Conservation (phyloP, 345 rosid species). For the Euclidium syriacum region DNA sequence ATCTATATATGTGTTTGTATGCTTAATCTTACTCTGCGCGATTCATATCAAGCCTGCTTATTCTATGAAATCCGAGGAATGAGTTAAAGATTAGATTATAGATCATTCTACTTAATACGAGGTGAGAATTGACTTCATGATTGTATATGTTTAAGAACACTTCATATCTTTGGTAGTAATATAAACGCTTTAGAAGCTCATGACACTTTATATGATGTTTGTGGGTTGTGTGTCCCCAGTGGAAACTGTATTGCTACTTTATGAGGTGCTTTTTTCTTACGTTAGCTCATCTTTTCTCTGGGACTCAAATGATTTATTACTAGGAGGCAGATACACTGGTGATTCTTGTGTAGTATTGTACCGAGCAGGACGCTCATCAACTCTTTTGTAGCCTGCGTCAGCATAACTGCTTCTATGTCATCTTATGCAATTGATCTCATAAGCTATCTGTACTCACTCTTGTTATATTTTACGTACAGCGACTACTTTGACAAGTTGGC, state of each 20-base stretch:
- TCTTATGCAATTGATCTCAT: not conserved
- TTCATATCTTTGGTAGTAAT: not conserved
- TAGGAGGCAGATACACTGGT: not conserved
- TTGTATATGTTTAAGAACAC: not conserved
- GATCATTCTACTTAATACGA: constrained; percentile 2
- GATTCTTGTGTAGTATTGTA: constrained; percentile 1
- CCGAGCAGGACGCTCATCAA: constrained; percentile 1
- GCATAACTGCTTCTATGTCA: not conserved
- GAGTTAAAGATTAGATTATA: not conserved
- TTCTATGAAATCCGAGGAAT: not conserved
- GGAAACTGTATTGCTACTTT: constrained; percentile 6
- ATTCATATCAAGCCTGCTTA: not conserved
- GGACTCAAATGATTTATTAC: not conserved
- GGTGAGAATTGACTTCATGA: not conserved
- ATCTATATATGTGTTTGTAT: not conserved
- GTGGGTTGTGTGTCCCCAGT: not conserved
- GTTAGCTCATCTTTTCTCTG: constrained; percentile 8
- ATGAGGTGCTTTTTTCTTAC: constrained; percentile 3
- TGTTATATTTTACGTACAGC: constrained; percentile 45
- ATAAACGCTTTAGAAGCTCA: not conserved
- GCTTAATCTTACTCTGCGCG: not conserved
- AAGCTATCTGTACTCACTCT: constrained; percentile 7
- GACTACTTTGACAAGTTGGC: constrained; percentile 99
- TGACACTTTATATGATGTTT: not conserved
- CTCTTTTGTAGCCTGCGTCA: not conserved